Evolutionary conservation across 73 alveolate genomes (phyloP).

Genomic region (Durusdinium trenchii): DNA sequence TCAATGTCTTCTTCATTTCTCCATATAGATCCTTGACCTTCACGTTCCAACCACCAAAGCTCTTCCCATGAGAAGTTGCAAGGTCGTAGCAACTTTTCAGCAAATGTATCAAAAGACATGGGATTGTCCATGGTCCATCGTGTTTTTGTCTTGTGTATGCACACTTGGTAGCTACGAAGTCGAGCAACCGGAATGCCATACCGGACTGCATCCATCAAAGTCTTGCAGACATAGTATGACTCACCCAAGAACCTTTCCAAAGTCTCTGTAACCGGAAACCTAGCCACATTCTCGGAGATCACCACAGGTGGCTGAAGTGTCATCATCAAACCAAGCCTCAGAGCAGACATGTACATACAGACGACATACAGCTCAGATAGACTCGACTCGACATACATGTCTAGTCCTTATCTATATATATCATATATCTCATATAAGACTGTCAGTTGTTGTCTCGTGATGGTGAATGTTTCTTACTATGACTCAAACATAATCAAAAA

Average conservation of each 20-base stretch:
- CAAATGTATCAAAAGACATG: not conserved
- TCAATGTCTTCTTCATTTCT: not conserved
- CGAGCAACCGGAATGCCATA: not conserved
- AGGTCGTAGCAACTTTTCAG: not conserved
- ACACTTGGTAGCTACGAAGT: not conserved
- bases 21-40: not conserved
- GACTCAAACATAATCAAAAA: no score
- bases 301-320: not conserved
- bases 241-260: not conserved
- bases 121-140: not conserved
- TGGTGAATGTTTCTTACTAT: no score
- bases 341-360: no score
- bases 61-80: not conserved
- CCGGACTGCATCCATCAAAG: not conserved
- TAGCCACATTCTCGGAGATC: not conserved
- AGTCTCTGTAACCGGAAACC: not conserved
- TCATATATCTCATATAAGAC: no score
- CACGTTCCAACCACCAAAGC: not conserved
- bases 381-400: no score
- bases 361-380: no score
- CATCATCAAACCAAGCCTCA: not conserved
- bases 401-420: no score
- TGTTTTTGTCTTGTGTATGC: not conserved
- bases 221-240: not conserved
- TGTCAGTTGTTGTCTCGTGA: no score